A percentile compares a stretch with the other conserved stretches of the same genome.
phyloP scores from a whole-genome alignment of 2,329 filamentous ascomycete species.

The Colletotrichum limetticola region DNA sequence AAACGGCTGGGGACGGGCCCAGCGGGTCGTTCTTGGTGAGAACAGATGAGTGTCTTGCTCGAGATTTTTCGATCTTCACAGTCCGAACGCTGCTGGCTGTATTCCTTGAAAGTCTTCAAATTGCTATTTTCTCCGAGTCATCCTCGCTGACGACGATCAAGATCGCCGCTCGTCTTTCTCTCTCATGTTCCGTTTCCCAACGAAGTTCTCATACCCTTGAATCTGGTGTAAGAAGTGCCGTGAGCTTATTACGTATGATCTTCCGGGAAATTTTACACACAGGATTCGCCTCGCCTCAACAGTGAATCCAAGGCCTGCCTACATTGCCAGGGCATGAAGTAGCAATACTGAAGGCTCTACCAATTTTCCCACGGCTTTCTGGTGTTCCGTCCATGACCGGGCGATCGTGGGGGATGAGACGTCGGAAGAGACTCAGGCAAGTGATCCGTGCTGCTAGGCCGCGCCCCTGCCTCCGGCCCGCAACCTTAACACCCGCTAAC shows the following conservation, averaged over 20 bases:
- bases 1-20: background rate
- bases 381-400: slow-evolving; percentile 28
- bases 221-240: slow-evolving; percentile 7
- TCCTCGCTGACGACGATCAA: background rate
- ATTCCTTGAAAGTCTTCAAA: background rate
- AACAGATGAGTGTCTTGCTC: background rate
- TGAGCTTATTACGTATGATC: background rate
- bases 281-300: background rate
- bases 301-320: background rate
- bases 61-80: background rate
- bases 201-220: background rate
- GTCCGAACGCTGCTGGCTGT: background rate
- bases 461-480: background rate
- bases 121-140: background rate
- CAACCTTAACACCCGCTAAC: slow-evolving; percentile 11
- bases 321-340: background rate
- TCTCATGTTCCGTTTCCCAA: background rate
- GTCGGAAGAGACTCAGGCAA: slow-evolving; percentile 6
- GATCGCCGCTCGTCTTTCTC: slow-evolving; percentile 11
- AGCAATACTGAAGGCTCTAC: too few relatives aligned
- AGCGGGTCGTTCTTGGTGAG: background rate
- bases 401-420: slow-evolving; percentile 32
- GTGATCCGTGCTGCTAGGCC: slow-evolving; percentile 12
- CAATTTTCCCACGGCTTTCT: background rate
- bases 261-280: background rate